These are phyloP conservation scores for Curvularia eragrostidis DNA, from an alignment of 2,329 filamentous ascomycete species.

Conservation along the genomic window DNA sequence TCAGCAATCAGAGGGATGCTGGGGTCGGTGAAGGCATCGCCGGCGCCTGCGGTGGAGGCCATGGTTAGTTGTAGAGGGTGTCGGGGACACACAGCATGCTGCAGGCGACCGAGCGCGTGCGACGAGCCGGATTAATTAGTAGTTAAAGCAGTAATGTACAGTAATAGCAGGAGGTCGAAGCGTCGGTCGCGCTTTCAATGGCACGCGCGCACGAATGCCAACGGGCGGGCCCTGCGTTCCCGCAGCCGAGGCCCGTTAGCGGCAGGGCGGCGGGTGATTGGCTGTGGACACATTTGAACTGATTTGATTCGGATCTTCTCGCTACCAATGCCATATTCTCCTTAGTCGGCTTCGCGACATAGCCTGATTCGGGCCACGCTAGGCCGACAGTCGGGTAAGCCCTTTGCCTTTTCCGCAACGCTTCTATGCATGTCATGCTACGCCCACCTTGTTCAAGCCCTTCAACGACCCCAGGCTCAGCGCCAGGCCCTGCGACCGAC, in stretches of 20 bases:
- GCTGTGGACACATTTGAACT: not conserved
- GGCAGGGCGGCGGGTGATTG: not conserved
- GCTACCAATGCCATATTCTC: conserved; percentile 24
- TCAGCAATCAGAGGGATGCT: conserved; percentile 7
- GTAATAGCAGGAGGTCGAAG: no score
- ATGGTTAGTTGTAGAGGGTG: conserved; percentile 31
- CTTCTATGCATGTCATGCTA: conserved; percentile 24
- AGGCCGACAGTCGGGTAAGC: conserved; percentile 5
- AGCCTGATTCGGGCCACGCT: not conserved
- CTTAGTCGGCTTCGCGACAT: conserved; percentile 8
- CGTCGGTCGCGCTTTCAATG: conserved; percentile 6
- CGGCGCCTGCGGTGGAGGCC: conserved; percentile 12
- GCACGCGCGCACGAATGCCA: conserved; percentile 3
- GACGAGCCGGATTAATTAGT: not conserved
- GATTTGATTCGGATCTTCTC: conserved; percentile 13
- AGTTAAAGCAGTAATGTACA: no score
- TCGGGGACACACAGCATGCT: conserved; percentile 11
- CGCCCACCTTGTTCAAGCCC: conserved; percentile 71
- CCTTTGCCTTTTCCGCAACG: conserved; percentile 15
- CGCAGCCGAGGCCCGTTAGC: conserved; percentile 17
- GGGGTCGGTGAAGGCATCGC: conserved; percentile 14
- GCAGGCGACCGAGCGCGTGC: not conserved
- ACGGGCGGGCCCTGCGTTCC: conserved; percentile 17
- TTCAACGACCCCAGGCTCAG: conserved; percentile 93
- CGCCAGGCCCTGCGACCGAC: conserved; percentile 92